Conservation (phyloP, 2,329 filamentous ascomycete species). For the Diplocarpon mali region DNA sequence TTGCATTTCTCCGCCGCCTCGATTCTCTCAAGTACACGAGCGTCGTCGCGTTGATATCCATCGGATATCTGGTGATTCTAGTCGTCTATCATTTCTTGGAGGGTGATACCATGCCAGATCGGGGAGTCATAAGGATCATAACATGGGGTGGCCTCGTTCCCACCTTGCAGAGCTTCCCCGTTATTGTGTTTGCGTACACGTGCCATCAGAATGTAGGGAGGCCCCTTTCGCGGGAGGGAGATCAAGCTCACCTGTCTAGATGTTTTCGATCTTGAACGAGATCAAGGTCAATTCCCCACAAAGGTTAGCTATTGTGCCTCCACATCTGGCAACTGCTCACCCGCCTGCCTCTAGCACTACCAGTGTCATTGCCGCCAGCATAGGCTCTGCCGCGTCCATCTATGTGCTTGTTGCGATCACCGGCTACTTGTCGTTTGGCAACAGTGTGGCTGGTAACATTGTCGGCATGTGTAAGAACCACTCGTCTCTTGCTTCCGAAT, state of each 20-base stretch:
- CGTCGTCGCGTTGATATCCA: constrained; percentile 79
- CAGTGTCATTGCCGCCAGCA: constrained; percentile 69
- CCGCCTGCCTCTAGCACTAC: constrained; percentile 45
- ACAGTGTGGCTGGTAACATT: constrained; percentile 83
- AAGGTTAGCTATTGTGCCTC: constrained; percentile 24
- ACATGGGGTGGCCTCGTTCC: constrained; percentile 70
- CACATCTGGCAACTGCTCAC: constrained; percentile 1
- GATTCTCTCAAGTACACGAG: constrained; percentile 98
- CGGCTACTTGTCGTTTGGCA: constrained; percentile 90
- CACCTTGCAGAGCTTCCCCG: constrained; percentile 75
- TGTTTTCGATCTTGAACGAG: constrained; percentile 98
- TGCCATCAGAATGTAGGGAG: constrained; percentile 90
- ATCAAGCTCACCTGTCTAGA: constrained; percentile 39
- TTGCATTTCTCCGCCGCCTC: constrained; percentile 81
- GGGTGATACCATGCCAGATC: constrained; percentile 63
- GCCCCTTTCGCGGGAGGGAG: constrained; percentile 16
- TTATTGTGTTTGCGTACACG: constrained; percentile 98
- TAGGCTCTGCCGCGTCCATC: constrained; percentile 75
- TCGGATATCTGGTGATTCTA: constrained; percentile 84
- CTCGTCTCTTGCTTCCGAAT: not conserved
- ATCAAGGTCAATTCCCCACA: constrained; percentile 71
- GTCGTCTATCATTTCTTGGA: constrained; percentile 84
- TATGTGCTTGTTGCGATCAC: constrained; percentile 91
- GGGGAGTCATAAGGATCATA: constrained; percentile 65
- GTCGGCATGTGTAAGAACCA: constrained; percentile 69